Base-by-base conservation (phyloP, 2,329 filamentous ascomycete genomes). In the Aspergillus caelatus region DNA sequence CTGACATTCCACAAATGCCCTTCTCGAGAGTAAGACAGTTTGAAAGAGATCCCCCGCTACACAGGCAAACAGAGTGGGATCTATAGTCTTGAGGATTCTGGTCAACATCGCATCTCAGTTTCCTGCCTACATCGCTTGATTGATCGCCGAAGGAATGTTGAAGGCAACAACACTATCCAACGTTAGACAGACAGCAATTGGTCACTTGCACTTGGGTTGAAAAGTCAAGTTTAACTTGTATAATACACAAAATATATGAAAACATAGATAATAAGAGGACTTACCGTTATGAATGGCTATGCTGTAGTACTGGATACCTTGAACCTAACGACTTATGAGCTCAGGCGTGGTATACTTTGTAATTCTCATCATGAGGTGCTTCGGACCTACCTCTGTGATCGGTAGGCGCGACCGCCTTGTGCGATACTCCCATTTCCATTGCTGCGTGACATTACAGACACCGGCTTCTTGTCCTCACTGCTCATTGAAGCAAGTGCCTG, bases 381-480 rank as follows among this genome's bases (percentile, higher is more conserved):
- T 23, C 9, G 16, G 8, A 11, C 52, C n/a, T 72, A 78, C 72
- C 68, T 70, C 32, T 62, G 73, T 21, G 60, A 63, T 58, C 71
- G 74, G 45, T 71, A 75, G 60, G 69, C 74, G 48, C 74, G 71
- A 52, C 79, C 80, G 59, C 80, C 80, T 66, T 81, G 83, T 23
- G 85, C 84, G 54, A 87, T 81, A 34, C 77, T 78, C 1, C 84
- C 84, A 62, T 80, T 80, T 50, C 83, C 82, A 53, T 75, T 82
- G 70, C 83, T 89, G 58, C 95, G 89, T 65, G 93, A 97, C 93
- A 99, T 97, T 62, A 94, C 91, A 69, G 91, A 95, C 39, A 87
- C 81, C 0, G 95, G 92, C 60, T 87, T 86, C 54, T 82, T 83
- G 68, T 98, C 94, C 30, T 88, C 85, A 1, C 90, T 91, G 43